Percentiles rank a stretch among this genome's conserved stretches.
Conservation (phyloP, 768 basidiomycete species). For the Symmetrospora coprosmae region DNA sequence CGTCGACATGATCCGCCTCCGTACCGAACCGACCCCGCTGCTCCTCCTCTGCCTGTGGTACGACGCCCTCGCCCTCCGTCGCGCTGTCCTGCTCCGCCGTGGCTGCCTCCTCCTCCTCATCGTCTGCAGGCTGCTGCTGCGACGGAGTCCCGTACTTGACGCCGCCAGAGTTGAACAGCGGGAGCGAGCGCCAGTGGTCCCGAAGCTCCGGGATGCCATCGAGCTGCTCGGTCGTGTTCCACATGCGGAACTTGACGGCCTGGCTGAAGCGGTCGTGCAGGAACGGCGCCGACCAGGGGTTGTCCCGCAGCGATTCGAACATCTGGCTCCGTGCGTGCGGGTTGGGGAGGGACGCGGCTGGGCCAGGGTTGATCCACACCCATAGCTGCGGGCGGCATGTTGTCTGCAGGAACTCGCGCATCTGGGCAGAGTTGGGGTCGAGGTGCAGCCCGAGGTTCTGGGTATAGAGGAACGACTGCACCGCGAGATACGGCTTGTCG, state of each 20-base stretch:
- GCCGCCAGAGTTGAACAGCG: constrained; percentile 76
- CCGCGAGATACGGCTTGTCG: constrained; percentile 91
- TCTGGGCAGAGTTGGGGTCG: constrained; percentile 41
- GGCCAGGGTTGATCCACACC: constrained; percentile 98
- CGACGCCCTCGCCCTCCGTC: neutral
- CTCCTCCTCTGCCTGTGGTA: constrained; percentile 10
- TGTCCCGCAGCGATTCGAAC: constrained; percentile 59
- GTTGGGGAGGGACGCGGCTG: constrained; percentile 76
- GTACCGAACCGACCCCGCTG: constrained; percentile 17
- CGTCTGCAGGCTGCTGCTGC: constrained; percentile 13
- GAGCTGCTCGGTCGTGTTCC: constrained; percentile 96
- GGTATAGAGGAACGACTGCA: constrained; percentile 87
- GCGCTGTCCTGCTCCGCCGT: neutral
- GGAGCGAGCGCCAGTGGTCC: constrained; percentile 71
- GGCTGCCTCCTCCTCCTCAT: constrained; percentile 6
- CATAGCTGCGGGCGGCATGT: constrained; percentile 84
- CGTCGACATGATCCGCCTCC: constrained; percentile 18
- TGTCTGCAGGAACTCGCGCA: constrained; percentile 36
- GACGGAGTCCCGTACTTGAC: constrained; percentile 43
- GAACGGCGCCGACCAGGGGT: constrained; percentile 91
- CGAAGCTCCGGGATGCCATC: constrained; percentile 79
- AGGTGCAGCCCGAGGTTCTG: constrained; percentile 78
- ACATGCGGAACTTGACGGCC: constrained; percentile 84
- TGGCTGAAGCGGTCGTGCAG: constrained; percentile 82
- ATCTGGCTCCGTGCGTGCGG: constrained; percentile 66